phyloP scores from a whole-genome alignment of 2,329 filamentous ascomycete species.

The Neoarthrinium moseri region DNA sequence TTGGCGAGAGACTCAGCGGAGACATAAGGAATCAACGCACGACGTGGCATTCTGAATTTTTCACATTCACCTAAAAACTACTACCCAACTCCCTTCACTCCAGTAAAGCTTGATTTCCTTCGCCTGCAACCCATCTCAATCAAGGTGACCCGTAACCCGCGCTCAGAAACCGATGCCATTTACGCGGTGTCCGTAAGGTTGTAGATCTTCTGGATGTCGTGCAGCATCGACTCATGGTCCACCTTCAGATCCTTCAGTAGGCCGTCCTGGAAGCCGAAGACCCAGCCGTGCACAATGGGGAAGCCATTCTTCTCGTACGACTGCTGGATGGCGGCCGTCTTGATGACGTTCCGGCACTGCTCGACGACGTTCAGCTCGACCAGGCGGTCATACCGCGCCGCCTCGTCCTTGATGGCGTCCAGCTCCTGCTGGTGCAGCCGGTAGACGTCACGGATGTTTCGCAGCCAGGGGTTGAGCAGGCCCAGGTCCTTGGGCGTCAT shows the following conservation, averaged over 20 bases:
- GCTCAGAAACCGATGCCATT: background rate
- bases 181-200: slow-evolving; percentile 36
- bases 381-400: slow-evolving; percentile 65
- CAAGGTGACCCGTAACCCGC: no score
- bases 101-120: no score
- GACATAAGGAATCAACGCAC: no score
- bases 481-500: slow-evolving; percentile 70
- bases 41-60: no score
- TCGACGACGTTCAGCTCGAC: slow-evolving; percentile 82
- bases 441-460: slow-evolving; percentile 74
- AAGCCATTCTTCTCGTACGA: slow-evolving; percentile 61
- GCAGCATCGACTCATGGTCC: slow-evolving; percentile 56
- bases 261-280: slow-evolving; percentile 68
- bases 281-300: slow-evolving; percentile 72
- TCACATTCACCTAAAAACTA: no score
- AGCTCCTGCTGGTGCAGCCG: slow-evolving; percentile 69
- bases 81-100: background rate
- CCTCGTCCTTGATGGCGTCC: slow-evolving; percentile 58
- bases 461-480: slow-evolving; percentile 70
- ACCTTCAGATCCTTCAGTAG: slow-evolving; percentile 64
- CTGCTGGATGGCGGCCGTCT: slow-evolving; percentile 78
- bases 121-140: no score
- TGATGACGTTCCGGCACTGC: slow-evolving; percentile 75
- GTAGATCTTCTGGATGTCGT: slow-evolving; percentile 64
- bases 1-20: no score